These are phyloP conservation scores for Cyberlindnera xishuangbannaensis DNA, from an alignment of 805 yeast species.

Conservation along the genomic window DNA sequence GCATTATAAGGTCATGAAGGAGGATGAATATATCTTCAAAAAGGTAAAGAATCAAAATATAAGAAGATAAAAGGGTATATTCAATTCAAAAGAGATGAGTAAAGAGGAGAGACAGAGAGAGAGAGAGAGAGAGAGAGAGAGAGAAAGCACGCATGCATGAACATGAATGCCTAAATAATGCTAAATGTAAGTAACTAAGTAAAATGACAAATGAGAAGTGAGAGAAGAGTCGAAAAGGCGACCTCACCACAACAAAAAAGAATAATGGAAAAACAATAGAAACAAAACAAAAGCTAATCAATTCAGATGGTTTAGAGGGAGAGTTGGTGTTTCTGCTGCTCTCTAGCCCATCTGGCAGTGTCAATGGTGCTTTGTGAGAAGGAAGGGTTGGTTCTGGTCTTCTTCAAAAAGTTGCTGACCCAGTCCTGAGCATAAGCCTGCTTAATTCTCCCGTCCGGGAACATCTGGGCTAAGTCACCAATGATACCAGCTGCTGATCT, in stretches of 20 bases:
- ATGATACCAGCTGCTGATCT: conserved; percentile 84
- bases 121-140: neutral
- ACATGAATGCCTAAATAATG: no score
- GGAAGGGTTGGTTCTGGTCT: conserved; percentile 56
- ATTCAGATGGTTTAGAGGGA: conserved; percentile 8
- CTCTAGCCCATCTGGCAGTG: conserved; percentile 98
- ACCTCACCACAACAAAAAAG: conserved; percentile 9
- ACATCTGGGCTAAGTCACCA: conserved; percentile 91
- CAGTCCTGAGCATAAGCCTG: conserved; percentile 64
- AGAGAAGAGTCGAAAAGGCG: conserved; percentile 10
- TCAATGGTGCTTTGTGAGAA: conserved; percentile 68
- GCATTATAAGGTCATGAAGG: no score
- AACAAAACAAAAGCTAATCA: neutral
- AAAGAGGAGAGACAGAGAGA: neutral
- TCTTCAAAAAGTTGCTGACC: conserved; percentile 73
- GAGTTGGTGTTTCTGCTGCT: conserved; percentile 37
- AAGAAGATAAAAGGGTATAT: conserved; percentile 11
- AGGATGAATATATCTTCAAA: no score
- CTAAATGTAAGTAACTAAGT: neutral
- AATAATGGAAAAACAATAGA: conserved; percentile 7
- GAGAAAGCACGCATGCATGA: no score
- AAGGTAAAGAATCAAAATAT: no score
- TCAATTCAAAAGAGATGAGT: conserved; percentile 4
- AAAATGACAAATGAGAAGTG: conserved; percentile 6
- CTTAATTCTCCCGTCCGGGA: conserved; percentile 68